phyloP scores from a whole-genome alignment of 129 eudicot genomes.

The Kitagawia praeruptora region DNA sequence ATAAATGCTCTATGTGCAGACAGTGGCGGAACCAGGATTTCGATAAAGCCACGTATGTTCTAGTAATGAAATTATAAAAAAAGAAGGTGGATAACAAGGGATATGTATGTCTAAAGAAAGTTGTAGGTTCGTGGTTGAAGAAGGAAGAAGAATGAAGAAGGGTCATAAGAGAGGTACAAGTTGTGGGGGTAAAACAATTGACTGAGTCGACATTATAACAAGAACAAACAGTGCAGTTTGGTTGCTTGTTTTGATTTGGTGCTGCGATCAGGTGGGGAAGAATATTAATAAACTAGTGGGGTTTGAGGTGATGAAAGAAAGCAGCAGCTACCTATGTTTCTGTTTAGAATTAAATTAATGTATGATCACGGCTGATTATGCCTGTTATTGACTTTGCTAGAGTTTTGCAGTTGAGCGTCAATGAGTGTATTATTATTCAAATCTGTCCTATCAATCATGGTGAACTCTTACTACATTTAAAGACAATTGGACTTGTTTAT shows the following conservation, averaged over 20 bases:
- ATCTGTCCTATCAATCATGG: background rate
- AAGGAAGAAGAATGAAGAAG: background rate
- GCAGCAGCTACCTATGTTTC: background rate
- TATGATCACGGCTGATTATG: background rate
- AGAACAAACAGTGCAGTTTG: background rate
- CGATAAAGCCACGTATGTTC: no score
- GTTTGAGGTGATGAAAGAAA: background rate
- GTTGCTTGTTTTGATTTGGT: background rate
- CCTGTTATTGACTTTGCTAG: background rate
- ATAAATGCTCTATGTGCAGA: no score
- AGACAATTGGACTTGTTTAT: background rate
- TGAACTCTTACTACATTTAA: background rate
- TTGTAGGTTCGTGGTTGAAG: background rate
- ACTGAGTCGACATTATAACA: background rate
- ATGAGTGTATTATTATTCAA: background rate
- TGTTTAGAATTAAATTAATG: background rate
- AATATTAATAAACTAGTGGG: background rate
- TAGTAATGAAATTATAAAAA: background rate
- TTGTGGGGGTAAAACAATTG: background rate
- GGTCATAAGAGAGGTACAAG: background rate
- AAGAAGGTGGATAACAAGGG: background rate
- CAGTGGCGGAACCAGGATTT: no score
- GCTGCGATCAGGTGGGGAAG: conserved; percentile 1
- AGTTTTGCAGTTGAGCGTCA: background rate
- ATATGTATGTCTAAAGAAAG: background rate